Conservation (phyloP, 2,329 filamentous ascomycete species). For the Exophiala sp. region DNA sequence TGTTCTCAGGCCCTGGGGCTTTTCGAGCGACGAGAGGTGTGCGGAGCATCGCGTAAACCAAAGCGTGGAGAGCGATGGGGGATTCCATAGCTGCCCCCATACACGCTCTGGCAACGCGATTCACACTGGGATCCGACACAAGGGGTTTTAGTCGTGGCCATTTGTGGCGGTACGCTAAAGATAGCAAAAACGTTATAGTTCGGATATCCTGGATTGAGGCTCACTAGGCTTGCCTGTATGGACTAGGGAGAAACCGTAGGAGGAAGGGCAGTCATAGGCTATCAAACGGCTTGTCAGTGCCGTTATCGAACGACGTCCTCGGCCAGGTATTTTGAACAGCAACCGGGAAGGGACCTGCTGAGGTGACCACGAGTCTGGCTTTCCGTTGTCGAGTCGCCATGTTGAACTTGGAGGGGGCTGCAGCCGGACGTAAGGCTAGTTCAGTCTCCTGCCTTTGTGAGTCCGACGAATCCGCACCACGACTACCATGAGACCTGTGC, state of each 20-base stretch:
- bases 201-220: not conserved
- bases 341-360: not conserved
- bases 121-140: not conserved
- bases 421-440: not conserved
- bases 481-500: not conserved
- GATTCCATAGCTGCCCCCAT: conserved; percentile 7
- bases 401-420: not conserved
- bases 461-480: not conserved
- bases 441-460: not conserved
- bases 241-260: not conserved
- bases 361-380: not conserved
- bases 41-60: conserved; percentile 7
- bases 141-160: conserved; percentile 1
- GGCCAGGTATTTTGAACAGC: not conserved
- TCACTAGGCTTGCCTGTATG: not conserved
- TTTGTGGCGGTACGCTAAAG: not conserved
- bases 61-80: conserved; percentile 3
- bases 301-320: not conserved
- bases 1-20: not conserved
- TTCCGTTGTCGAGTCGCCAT: not conserved
- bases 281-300: conserved; percentile 1
- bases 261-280: not conserved
- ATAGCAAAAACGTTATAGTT: not conserved
- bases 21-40: not conserved
- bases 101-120: conserved; percentile 4